Percentiles rank a stretch among this genome's conserved stretches.
These are phyloP conservation scores for Penicillium subrubescens DNA, from an alignment of 495 filamentous ascomycete species.

Conservation along the genomic window DNA sequence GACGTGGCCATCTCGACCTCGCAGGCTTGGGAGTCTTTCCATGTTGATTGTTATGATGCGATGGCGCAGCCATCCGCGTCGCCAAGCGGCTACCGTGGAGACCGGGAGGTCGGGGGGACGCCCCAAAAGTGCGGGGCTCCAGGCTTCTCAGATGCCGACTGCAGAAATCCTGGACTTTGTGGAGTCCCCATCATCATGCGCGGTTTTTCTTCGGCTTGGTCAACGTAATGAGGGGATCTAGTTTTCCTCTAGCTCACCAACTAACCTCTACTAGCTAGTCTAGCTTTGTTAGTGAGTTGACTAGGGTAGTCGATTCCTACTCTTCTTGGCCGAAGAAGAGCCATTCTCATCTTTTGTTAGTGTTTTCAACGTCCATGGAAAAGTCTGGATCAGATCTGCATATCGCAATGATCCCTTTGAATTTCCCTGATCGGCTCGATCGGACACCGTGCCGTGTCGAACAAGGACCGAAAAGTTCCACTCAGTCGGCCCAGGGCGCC, in stretches of 20 bases:
- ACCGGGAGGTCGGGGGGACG: conserved; percentile 7
- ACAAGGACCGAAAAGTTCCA: background rate
- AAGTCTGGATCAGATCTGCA: background rate
- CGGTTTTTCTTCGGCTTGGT: background rate
- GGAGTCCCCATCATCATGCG: background rate
- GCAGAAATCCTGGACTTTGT: background rate
- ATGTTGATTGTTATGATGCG: background rate
- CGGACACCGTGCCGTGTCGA: background rate
- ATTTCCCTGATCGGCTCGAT: background rate
- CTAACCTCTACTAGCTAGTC: background rate
- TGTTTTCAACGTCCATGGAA: background rate
- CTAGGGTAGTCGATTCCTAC: background rate
- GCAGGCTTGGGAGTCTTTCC: background rate
- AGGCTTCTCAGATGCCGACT: conserved; percentile 17
- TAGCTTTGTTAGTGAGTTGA: background rate
- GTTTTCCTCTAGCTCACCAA: background rate
- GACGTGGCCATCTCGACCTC: background rate
- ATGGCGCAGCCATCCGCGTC: conserved; percentile 6
- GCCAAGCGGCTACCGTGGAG: conserved; percentile 13
- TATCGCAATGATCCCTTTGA: background rate
- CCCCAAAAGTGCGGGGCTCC: conserved; percentile 21
- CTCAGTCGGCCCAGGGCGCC: background rate
- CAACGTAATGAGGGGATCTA: background rate
- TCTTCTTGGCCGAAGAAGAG: background rate
- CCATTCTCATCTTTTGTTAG: background rate